Conservation (phyloP, 1,139 yeast species). For the Scheffersomyces illinoinensis region DNA sequence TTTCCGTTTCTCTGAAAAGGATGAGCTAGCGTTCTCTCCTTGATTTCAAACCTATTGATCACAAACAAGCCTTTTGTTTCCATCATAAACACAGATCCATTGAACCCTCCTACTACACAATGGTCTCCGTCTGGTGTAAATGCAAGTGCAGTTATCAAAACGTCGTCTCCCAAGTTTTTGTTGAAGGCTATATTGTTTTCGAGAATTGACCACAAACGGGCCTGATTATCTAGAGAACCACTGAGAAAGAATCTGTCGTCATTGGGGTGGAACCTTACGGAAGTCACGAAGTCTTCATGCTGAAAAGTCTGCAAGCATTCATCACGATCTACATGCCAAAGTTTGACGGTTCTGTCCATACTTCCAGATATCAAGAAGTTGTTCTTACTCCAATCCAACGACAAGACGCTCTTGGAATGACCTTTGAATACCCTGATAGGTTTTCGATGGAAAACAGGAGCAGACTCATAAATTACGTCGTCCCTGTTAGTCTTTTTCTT, state of each 20-base stretch:
- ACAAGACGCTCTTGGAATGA: constrained; percentile 69
- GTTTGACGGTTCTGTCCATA: constrained; percentile 78
- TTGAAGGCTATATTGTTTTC: constrained; percentile 48
- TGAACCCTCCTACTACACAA: constrained; percentile 78
- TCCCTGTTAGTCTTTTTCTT: constrained; percentile 8
- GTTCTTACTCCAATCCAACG: constrained; percentile 87
- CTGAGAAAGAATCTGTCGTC: constrained; percentile 88
- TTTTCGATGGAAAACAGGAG: constrained; percentile 77
- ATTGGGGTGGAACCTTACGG: constrained; percentile 77
- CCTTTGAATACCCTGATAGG: constrained; percentile 67
- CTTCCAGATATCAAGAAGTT: constrained; percentile 79
- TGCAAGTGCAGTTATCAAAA: constrained; percentile 67
- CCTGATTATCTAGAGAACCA: constrained; percentile 76
- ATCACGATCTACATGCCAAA: constrained; percentile 81
- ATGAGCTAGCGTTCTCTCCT: constrained; percentile 27
- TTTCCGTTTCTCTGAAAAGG: constrained; percentile 33
- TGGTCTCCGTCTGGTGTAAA: constrained; percentile 70
- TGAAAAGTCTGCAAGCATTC: constrained; percentile 64
- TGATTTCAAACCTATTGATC: constrained; percentile 55
- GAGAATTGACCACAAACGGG: constrained; percentile 83
- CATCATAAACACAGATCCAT: constrained; percentile 65
- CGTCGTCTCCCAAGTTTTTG: constrained; percentile 50
- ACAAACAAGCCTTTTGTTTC: constrained; percentile 66
- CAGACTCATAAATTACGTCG: constrained; percentile 38
- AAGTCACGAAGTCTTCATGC: constrained; percentile 82